Evolutionary conservation across 2,329 filamentous ascomycete species (phyloP).

Genomic region (Microcyclospora pomicola): DNA sequence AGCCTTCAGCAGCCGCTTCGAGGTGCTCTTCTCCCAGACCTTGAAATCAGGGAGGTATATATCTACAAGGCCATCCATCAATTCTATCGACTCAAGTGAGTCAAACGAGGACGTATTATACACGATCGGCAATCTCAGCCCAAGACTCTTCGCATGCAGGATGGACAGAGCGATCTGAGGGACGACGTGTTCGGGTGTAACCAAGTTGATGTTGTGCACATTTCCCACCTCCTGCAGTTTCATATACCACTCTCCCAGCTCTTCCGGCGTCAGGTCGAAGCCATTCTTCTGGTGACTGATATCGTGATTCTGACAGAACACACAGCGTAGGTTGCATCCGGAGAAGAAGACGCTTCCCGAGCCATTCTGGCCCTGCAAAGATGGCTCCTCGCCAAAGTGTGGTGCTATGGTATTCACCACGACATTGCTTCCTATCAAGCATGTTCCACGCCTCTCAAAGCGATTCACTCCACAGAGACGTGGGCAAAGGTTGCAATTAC

Average conservation of each 20-base stretch:
- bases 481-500: constrained; percentile 71
- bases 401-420: constrained; percentile 77
- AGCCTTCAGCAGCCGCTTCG: constrained; percentile 60
- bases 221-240: constrained; percentile 68
- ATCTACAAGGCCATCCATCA: constrained; percentile 68
- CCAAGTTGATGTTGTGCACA: constrained; percentile 81
- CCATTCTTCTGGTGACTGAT: constrained; percentile 73
- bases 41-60: constrained; percentile 88
- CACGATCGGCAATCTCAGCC: constrained; percentile 58
- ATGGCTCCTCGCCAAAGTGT: constrained; percentile 74
- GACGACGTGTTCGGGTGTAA: constrained; percentile 77
- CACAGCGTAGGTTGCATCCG: constrained; percentile 61
- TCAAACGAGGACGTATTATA: constrained; percentile 82
- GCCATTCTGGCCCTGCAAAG: constrained; percentile 68
- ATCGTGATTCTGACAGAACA: constrained; percentile 33
- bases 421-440: constrained; percentile 58
- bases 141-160: constrained; percentile 55
- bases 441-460: constrained; percentile 65
- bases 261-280: constrained; percentile 63
- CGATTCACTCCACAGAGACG: constrained; percentile 65
- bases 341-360: constrained; percentile 72
- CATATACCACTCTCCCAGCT: constrained; percentile 68
- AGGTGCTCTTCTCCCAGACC: constrained; percentile 55
- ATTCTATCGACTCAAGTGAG: constrained; percentile 53
- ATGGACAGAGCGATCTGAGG: constrained; percentile 70